Evolutionary conservation across 352 stramenopile species (phyloP).

Genomic region (Ochromonadaceae sp.): DNA sequence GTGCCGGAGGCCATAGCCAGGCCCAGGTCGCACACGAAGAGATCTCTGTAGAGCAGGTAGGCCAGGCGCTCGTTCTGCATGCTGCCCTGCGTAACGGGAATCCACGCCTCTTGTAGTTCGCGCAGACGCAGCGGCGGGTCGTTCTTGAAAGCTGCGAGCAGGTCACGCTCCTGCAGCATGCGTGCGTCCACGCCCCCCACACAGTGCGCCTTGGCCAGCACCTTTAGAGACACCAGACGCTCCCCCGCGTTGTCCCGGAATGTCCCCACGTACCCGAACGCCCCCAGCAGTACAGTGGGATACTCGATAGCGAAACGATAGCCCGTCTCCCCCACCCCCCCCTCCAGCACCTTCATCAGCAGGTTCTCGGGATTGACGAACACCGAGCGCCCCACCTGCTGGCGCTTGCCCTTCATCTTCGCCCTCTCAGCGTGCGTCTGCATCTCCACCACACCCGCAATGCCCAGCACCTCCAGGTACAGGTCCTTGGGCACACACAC

Average conservation of each 20-base stretch:
- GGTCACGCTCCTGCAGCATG: conserved; percentile 11
- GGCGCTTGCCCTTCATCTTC: too few relatives aligned
- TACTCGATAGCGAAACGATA: too few relatives aligned
- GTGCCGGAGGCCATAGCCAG: conserved; percentile 15
- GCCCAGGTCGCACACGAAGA: conserved; percentile 22
- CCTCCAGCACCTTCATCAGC: too few relatives aligned
- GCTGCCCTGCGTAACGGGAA: conserved; percentile 58
- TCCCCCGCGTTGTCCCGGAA: not conserved
- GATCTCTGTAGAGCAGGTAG: conserved; percentile 45
- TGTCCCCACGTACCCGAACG: too few relatives aligned
- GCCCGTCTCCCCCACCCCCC: too few relatives aligned
- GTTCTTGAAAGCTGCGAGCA: conserved; percentile 9
- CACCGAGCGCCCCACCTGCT: too few relatives aligned
- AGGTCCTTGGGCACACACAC: not conserved
- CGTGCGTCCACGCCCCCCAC: not conserved
- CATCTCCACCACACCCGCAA: too few relatives aligned
- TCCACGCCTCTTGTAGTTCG: too few relatives aligned
- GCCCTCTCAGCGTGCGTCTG: too few relatives aligned
- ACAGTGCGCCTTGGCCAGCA: not conserved
- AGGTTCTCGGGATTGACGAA: too few relatives aligned
- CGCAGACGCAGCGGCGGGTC: too few relatives aligned
- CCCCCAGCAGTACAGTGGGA: too few relatives aligned
- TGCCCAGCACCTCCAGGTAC: conserved; percentile 1
- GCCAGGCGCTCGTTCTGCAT: conserved; percentile 59
- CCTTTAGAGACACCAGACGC: not conserved